phyloP scores from a whole-genome alignment of 331 rosid genomes.

The Erythrophleum ivorense region DNA sequence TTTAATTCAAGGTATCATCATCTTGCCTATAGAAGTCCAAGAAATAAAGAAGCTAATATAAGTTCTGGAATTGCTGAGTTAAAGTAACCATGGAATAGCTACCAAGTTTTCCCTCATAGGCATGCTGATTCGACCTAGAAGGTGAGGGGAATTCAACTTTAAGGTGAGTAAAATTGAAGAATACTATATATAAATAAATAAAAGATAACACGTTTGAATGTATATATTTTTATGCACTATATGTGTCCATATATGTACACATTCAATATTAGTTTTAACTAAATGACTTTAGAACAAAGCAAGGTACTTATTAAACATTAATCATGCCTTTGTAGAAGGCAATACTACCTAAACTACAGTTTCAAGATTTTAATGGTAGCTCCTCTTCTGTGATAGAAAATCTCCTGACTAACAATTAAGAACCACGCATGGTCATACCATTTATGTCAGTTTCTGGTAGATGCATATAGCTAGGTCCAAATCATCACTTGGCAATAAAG shows the following conservation, averaged over 20 bases:
- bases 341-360: not conserved
- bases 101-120: not conserved
- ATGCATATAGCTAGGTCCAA: not conserved
- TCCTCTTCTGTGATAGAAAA: constrained; percentile 16
- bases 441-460: not conserved
- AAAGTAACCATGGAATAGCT: not conserved
- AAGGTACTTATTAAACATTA: constrained; percentile 2
- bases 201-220: not conserved
- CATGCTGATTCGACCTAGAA: not conserved
- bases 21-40: not conserved
- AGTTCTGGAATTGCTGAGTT: not conserved
- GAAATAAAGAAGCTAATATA: not conserved
- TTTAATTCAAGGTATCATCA: not conserved
- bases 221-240: not conserved
- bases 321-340: not conserved
- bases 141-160: constrained; percentile 17
- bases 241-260: not conserved
- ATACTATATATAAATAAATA: too few species aligned
- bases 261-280: not conserved
- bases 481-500: not conserved
- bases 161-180: too few species aligned
- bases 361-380: constrained; percentile 8
- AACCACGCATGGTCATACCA: not conserved
- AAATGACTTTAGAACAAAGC: not conserved
- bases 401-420: not conserved